Conservation (phyloP, 169 alveolate genomes). For the Plasmodium yoelii region DNA sequence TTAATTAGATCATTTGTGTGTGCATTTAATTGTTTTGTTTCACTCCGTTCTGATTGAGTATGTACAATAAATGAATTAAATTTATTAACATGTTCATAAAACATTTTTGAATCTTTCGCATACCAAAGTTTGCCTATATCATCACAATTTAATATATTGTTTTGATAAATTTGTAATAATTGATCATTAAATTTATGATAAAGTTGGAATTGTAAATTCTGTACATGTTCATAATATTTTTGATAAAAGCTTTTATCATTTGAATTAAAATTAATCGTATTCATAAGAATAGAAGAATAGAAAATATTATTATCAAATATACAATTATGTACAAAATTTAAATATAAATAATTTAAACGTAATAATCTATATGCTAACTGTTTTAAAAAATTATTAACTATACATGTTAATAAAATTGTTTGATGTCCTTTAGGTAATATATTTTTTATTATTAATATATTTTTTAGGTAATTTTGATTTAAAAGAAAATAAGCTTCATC, state of each 20-base stretch:
- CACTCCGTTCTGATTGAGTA: neutral
- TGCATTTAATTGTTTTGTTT: neutral
- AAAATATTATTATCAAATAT: constrained; percentile 28
- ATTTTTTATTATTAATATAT: constrained; percentile 56
- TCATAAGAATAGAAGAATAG: neutral
- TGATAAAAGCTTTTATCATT: neutral
- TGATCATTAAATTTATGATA: constrained; percentile 27
- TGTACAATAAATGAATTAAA: constrained; percentile 22
- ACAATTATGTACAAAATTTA: constrained; percentile 64
- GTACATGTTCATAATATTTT: neutral
- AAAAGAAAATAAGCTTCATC: constrained; percentile 71
- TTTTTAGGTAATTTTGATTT: constrained; percentile 43
- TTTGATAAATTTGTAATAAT: constrained; percentile 8
- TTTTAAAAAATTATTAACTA: constrained; percentile 64
- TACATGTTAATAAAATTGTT: constrained; percentile 52
- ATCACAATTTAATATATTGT: constrained; percentile 40
- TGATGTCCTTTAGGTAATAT: constrained; percentile 68
- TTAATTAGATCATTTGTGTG: neutral
- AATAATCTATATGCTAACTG: constrained; percentile 64
- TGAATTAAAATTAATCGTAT: constrained; percentile 1
- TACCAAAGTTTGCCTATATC: constrained; percentile 44
- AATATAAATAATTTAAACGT: constrained; percentile 58
- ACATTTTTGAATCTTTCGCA: constrained; percentile 38
- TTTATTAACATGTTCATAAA: constrained; percentile 32
- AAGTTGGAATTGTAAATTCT: constrained; percentile 2